phyloP scores from a whole-genome alignment of 257 asterid genomes.

The Solanum commersonii region DNA sequence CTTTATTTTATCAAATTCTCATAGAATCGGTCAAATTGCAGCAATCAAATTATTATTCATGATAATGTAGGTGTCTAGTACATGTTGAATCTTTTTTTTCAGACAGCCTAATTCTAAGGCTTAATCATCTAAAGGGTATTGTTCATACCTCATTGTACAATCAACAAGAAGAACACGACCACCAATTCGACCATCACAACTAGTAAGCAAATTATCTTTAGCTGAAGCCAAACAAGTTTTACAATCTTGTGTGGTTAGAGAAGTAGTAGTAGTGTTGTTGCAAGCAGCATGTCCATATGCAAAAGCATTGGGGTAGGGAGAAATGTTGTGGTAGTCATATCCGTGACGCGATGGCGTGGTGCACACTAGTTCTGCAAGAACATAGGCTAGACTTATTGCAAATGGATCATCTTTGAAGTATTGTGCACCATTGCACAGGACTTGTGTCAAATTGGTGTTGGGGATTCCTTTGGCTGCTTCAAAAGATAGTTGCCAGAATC shows the following conservation, averaged over 20 bases:
- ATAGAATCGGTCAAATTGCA: not conserved
- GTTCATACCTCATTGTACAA: constrained; percentile 66
- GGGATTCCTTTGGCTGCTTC: constrained; percentile 15
- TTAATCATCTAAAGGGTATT: constrained; percentile 57
- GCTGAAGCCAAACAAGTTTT: constrained; percentile 47
- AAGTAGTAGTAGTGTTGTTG: constrained; percentile 7
- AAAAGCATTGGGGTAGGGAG: constrained; percentile 70
- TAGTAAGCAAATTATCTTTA: constrained; percentile 22
- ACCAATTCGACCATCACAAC: constrained; percentile 48
- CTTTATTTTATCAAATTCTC: not conserved
- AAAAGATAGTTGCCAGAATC: not conserved
- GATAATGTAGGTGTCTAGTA: not conserved
- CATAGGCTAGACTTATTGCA: constrained; percentile 32
- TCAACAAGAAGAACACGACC: constrained; percentile 39
- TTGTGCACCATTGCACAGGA: constrained; percentile 32
- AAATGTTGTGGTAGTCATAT: constrained; percentile 45
- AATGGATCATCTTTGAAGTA: constrained; percentile 56
- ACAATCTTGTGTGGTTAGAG: constrained; percentile 35
- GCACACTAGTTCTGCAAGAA: constrained; percentile 35
- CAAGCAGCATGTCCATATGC: constrained; percentile 75
- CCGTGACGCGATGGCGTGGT: constrained; percentile 25
- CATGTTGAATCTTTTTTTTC: not conserved
- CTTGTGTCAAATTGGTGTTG: constrained; percentile 24
- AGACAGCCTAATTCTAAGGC: not conserved
- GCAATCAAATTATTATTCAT: not conserved